Conservation (phyloP, 768 basidiomycete species). For the Crucibulum laeve region DNA sequence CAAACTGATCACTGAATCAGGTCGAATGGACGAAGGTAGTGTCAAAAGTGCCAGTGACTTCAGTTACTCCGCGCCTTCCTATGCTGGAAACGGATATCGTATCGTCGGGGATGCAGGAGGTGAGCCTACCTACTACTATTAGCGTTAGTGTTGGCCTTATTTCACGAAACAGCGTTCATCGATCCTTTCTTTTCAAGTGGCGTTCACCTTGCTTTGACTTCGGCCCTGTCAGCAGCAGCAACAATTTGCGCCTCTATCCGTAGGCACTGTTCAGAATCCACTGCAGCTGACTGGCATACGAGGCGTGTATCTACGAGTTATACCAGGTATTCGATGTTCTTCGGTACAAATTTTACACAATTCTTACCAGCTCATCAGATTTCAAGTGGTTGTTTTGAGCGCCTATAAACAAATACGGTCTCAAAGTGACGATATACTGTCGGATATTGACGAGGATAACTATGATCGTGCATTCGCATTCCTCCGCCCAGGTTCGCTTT, state of each 20-base stretch:
- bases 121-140: slow-evolving; percentile 17
- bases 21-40: slow-evolving; percentile 31
- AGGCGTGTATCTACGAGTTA: slow-evolving; percentile 53
- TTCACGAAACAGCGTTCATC: slow-evolving; percentile 63
- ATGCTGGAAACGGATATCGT: slow-evolving; percentile 50
- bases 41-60: slow-evolving; percentile 57
- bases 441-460: slow-evolving; percentile 64
- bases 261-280: slow-evolving; percentile 39
- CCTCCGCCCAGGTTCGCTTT: slow-evolving; percentile 50
- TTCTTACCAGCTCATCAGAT: slow-evolving; percentile 27
- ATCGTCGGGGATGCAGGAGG: slow-evolving; percentile 69
- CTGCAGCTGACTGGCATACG: slow-evolving; percentile 51
- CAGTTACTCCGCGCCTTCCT: slow-evolving; percentile 57
- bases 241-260: slow-evolving; percentile 55
- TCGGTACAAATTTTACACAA: neutral
- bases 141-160: neutral
- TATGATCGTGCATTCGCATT: slow-evolving; percentile 65
- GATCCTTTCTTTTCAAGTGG: slow-evolving; percentile 66
- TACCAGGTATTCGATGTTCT: slow-evolving; percentile 36
- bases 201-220: slow-evolving; percentile 62
- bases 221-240: slow-evolving; percentile 52
- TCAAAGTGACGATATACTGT: slow-evolving; percentile 50
- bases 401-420: slow-evolving; percentile 71
- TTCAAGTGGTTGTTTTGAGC: slow-evolving; percentile 67
- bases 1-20: slow-evolving; percentile 33